These are phyloP conservation scores for Sugiyamaella neomexicana DNA, from an alignment of 1,139 yeast species.

Conservation along the genomic window DNA sequence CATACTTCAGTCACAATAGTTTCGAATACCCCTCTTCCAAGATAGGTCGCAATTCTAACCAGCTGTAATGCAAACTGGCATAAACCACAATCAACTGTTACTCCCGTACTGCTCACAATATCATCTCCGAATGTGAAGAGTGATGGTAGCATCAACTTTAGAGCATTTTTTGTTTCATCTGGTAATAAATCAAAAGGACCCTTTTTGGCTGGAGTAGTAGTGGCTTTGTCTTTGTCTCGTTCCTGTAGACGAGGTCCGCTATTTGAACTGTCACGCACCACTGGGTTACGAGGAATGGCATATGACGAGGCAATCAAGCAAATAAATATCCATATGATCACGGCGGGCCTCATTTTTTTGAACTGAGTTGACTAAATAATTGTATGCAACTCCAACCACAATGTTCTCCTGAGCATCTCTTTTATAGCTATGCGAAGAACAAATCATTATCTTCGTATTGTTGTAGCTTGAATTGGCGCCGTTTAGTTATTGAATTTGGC, in stretches of 20 bases:
- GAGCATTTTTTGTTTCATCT: slow-evolving; percentile 2
- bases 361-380: too few species aligned
- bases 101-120: slow-evolving; percentile 10
- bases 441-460: too few species aligned
- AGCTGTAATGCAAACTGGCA: slow-evolving; percentile 16
- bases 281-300: neutral
- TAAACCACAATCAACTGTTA: slow-evolving; percentile 17
- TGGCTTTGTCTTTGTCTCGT: neutral
- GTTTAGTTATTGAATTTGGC: neutral
- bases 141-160: slow-evolving; percentile 6
- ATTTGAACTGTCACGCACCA: neutral
- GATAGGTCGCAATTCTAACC: slow-evolving; percentile 4
- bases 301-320: neutral
- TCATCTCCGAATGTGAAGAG: slow-evolving; percentile 10
- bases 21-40: slow-evolving; percentile 15
- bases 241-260: neutral
- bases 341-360: neutral
- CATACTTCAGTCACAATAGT: slow-evolving; percentile 13
- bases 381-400: too few species aligned
- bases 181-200: neutral
- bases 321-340: neutral
- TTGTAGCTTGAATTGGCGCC: too few species aligned
- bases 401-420: too few species aligned
- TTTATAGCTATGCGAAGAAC: too few species aligned
- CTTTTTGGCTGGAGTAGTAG: neutral